Conservation (phyloP, 106 monocot genomes). For the Iris macrosiphon region DNA sequence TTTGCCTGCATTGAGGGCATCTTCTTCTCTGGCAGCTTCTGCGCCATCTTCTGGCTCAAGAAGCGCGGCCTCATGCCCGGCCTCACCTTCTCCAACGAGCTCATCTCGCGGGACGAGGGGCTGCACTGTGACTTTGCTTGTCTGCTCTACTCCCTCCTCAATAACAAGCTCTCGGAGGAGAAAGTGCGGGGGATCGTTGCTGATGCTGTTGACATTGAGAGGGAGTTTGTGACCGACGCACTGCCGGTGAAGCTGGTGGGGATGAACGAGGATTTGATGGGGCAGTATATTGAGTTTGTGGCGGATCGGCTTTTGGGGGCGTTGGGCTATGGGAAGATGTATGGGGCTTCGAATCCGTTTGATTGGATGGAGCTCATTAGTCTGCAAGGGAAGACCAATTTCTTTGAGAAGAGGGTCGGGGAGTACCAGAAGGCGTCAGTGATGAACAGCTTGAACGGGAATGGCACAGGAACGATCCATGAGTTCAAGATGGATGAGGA, state of each 20-base stretch:
- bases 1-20: slow-evolving; percentile 17
- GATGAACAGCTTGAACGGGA: slow-evolving; percentile 5
- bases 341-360: slow-evolving; percentile 1
- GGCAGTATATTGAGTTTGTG: slow-evolving; percentile 16
- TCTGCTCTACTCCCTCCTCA: slow-evolving; percentile 19
- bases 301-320: slow-evolving; percentile 3
- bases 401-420: slow-evolving; percentile 7
- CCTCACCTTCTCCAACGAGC: slow-evolving; percentile 43
- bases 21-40: slow-evolving; percentile 18
- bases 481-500: slow-evolving; percentile 9
- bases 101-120: slow-evolving; percentile 54
- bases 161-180: slow-evolving; percentile 24
- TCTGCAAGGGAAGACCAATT: slow-evolving; percentile 3
- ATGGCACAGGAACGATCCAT: slow-evolving; percentile 1
- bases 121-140: slow-evolving; percentile 59
- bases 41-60: slow-evolving; percentile 22
- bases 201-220: slow-evolving; percentile 10
- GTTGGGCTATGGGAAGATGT: background rate
- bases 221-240: slow-evolving; percentile 9
- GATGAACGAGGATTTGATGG: slow-evolving; percentile 8
- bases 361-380: slow-evolving; percentile 7
- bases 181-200: slow-evolving; percentile 4
- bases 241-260: slow-evolving; percentile 5
- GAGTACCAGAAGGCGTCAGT: slow-evolving; percentile 7
- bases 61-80: slow-evolving; percentile 28